Conservation (phyloP, 495 filamentous ascomycete species). For the Tuber microsphaerosporum region DNA sequence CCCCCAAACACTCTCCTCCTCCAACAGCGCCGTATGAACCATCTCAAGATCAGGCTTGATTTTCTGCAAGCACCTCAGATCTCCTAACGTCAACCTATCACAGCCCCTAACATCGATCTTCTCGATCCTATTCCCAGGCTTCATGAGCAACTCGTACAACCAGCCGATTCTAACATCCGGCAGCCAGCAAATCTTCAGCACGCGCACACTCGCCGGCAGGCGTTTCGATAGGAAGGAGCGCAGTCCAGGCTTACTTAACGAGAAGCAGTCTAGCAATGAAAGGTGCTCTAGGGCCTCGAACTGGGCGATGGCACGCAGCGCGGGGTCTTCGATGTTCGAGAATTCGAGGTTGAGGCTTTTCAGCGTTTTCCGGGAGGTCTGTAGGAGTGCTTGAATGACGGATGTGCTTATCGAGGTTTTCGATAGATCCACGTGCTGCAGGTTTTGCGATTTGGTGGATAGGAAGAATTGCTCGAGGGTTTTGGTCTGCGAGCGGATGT, state of each 20-base stretch:
- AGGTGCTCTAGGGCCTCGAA: slow-evolving; percentile 23
- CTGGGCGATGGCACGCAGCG: slow-evolving; percentile 30
- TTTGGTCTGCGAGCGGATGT: slow-evolving; percentile 21
- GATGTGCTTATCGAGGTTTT: slow-evolving; percentile 31
- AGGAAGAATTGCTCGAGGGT: slow-evolving; percentile 32
- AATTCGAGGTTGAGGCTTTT: slow-evolving; percentile 23
- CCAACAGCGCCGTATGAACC: slow-evolving; percentile 21
- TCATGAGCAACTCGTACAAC: slow-evolving; percentile 31
- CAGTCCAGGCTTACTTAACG: slow-evolving; percentile 18
- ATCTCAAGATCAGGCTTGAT: slow-evolving; percentile 22
- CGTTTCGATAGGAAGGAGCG: slow-evolving; percentile 29
- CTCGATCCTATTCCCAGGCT: slow-evolving; percentile 10
- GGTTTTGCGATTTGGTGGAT: slow-evolving; percentile 2
- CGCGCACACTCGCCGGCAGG: slow-evolving; percentile 22
- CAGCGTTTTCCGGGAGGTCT: slow-evolving; percentile 27
- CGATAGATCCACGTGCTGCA: slow-evolving; percentile 30
- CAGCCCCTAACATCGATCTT: slow-evolving; percentile 33
- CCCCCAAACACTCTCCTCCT: slow-evolving; percentile 30
- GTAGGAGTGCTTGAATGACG: slow-evolving; percentile 28
- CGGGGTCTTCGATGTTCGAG: slow-evolving; percentile 33
- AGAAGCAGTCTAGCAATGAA: slow-evolving; percentile 25
- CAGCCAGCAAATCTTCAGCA: slow-evolving; percentile 25
- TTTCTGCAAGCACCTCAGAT: slow-evolving; percentile 30
- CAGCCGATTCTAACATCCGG: slow-evolving; percentile 33
- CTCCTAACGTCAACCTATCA: slow-evolving; percentile 31